Evolutionary conservation across 345 rosid genomes (phyloP).

Genomic region (Combretum micranthum): DNA sequence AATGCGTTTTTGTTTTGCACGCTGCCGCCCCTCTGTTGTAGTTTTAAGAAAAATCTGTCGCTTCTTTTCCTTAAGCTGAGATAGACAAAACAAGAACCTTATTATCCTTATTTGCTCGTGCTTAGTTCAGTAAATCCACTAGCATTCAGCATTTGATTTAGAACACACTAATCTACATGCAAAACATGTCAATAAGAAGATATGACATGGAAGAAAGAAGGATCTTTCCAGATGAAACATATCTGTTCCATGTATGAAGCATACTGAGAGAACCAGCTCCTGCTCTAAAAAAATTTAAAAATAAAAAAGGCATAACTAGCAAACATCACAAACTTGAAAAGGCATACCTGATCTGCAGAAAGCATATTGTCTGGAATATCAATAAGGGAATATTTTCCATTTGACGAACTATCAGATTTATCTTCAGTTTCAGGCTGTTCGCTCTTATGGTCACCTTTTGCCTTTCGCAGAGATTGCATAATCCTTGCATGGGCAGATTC

Average conservation of each 20-base stretch:
- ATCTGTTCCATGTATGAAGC: too few relatives aligned
- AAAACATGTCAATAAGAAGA: too few relatives aligned
- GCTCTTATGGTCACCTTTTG: slow-evolving; percentile 72
- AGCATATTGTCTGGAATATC: slow-evolving; percentile 69
- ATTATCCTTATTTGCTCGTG: background rate
- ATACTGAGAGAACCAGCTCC: too few relatives aligned
- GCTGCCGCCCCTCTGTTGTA: slow-evolving; percentile 76
- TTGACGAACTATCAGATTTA: slow-evolving; percentile 41
- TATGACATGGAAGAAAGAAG: too few relatives aligned
- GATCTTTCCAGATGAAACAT: too few relatives aligned
- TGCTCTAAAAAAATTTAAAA: too few relatives aligned
- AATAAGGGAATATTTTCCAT: slow-evolving; percentile 70
- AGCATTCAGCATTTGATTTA: too few relatives aligned
- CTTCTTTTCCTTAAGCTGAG: slow-evolving; percentile 82
- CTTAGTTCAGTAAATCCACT: too few relatives aligned
- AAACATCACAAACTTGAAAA: background rate
- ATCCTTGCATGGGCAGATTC: slow-evolving; percentile 56
- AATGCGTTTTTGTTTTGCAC: slow-evolving; percentile 82
- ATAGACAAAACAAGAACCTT: slow-evolving; percentile 3
- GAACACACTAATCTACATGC: too few relatives aligned
- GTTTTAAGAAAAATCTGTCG: slow-evolving; percentile 82
- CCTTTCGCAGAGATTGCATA: slow-evolving; percentile 66
- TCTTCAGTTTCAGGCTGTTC: slow-evolving; percentile 76
- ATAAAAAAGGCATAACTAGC: too few relatives aligned
- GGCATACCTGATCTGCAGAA: slow-evolving; percentile 69